Percentiles rank a stretch among this genome's conserved stretches.
Evolutionary conservation across 371 early-diverging fungal genomes (phyloP).

Genomic region (Basidiobolus meristosporus): DNA sequence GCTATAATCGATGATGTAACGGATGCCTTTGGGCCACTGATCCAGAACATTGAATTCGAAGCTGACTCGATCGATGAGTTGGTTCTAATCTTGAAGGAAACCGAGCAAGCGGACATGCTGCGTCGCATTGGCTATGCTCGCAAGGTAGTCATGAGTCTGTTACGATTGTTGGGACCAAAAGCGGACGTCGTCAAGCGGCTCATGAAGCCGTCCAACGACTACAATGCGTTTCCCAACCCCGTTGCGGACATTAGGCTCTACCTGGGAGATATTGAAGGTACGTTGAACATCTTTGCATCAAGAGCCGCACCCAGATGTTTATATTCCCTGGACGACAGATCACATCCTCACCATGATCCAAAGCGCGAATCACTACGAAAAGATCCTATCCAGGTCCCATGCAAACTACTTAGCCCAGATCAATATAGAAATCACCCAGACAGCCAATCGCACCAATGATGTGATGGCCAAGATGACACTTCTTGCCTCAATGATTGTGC

Average conservation of each 20-base stretch:
- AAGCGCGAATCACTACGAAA: constrained; percentile 76
- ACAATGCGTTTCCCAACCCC: constrained; percentile 16
- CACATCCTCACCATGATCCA: constrained; percentile 90
- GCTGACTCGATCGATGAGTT: constrained; percentile 85
- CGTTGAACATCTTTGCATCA: too few species aligned
- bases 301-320: background rate
- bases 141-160: constrained; percentile 57
- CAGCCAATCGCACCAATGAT: constrained; percentile 84
- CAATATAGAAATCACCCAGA: constrained; percentile 84
- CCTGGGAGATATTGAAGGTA: constrained; percentile 80
- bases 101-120: constrained; percentile 74
- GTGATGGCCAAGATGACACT: too few species aligned
- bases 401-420: constrained; percentile 92
- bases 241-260: constrained; percentile 38
- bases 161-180: constrained; percentile 60
- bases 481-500: constrained; percentile 75
- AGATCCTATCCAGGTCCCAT: constrained; percentile 75
- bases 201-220: constrained; percentile 33
- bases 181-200: constrained; percentile 63
- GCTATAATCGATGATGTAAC: constrained; percentile 74
- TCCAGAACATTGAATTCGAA: constrained; percentile 65
- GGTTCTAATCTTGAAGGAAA: constrained; percentile 45
- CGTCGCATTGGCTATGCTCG: constrained; percentile 68
- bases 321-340: constrained; percentile 19
- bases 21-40: constrained; percentile 64